Percentiles rank a stretch among this genome's conserved stretches.
phyloP scores from a whole-genome alignment of 2,329 filamentous ascomycete species.

The Trichothecium sympodiale region DNA sequence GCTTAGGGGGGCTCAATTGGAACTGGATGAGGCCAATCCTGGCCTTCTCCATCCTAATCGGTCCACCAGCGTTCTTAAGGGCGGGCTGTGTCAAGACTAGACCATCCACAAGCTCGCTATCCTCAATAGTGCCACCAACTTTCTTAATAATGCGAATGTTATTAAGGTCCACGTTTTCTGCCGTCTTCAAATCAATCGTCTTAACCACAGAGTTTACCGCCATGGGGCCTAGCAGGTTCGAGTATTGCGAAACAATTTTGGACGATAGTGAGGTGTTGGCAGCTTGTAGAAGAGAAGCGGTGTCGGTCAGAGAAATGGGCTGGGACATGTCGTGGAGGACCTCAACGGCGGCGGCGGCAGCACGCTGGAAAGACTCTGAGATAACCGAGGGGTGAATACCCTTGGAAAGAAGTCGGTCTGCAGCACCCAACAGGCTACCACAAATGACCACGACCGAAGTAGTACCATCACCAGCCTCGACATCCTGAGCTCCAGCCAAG shows the following conservation, averaged over 20 bases:
- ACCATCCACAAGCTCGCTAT: slow-evolving; percentile 94
- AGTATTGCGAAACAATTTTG: slow-evolving; percentile 97
- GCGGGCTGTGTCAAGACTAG: slow-evolving; percentile 86
- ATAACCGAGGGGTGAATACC: slow-evolving; percentile 97
- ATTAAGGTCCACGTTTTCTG: slow-evolving; percentile 90
- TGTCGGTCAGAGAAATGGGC: slow-evolving; percentile 81
- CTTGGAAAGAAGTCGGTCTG: slow-evolving; percentile 82
- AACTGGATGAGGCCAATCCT: slow-evolving; percentile 96
- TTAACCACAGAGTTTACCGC: slow-evolving; percentile 93
- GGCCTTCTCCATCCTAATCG: slow-evolving; percentile 91
- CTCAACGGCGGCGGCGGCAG: slow-evolving; percentile 77
- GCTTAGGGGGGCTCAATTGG: slow-evolving; percentile 95
- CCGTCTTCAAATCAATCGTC: slow-evolving; percentile 89
- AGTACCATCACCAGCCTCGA: slow-evolving; percentile 95
- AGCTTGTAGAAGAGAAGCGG: slow-evolving; percentile 82
- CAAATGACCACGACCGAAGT: slow-evolving; percentile 98
- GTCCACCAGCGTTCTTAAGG: slow-evolving; percentile 86
- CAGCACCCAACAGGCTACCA: slow-evolving; percentile 85
- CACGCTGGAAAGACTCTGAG: slow-evolving; percentile 93
- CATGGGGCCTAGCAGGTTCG: slow-evolving; percentile 91
- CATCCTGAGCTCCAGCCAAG: slow-evolving; percentile 91
- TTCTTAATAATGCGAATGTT: slow-evolving; percentile 98
- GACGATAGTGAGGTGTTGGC: slow-evolving; percentile 95
- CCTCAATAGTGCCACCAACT: slow-evolving; percentile 93
- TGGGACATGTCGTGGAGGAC: slow-evolving; percentile 93